Base-by-base conservation (phyloP, 768 basidiomycete species). In the Infundibulicybe gibba region DNA sequence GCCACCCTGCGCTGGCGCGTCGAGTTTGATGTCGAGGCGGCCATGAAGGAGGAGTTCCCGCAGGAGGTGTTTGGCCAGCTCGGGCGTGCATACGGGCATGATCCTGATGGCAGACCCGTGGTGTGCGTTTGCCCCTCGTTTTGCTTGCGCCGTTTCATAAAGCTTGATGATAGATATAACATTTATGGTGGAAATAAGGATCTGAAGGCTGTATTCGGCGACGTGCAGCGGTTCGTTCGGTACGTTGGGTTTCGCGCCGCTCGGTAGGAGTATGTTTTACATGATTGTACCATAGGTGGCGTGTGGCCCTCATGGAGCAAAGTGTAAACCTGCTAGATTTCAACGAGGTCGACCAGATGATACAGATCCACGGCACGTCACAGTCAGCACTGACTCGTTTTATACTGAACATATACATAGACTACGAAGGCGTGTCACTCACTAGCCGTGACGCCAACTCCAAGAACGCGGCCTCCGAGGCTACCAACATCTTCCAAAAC, bases 221-320 rank as follows among this genome's bases (percentile, higher is more conserved):
- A 93, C 57, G 76, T 87, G 14, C 73, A 81, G 43, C 75, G 82
- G 32, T 91, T 93, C 64, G 71, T 92, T 54, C 74, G 87, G 87
- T 87, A 58, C 35, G 64, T 47, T 25, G 10, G n/a, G 6, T 20
- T 6, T 19, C 14, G 11, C 25, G 10, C 31, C 15, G 39, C 38
- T 41, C 6, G 25, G 8, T 5, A 3, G 40, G n/a, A 13, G 12
- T 31, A 10, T n/a, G 32, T 25, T 14, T 3, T 31, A 41, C 34
- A 42, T 37, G n/a, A 38, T 53, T 54, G 12, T 47, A 16, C 19
- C 51, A 17, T 51, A 87, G 87, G 41, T 92, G 90, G 90, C 81
- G 89, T 35, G 77, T 92, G 40, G 78, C 79, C 21, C 72, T 90
- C 43, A 88, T 90, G 78, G 90, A 92, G 61, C 68, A 75, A 57